A percentile compares a stretch with the other conserved stretches of the same genome.
Evolutionary conservation across 164 flowering plant genomes (phyloP).

Genomic region (Malania oleifera): DNA sequence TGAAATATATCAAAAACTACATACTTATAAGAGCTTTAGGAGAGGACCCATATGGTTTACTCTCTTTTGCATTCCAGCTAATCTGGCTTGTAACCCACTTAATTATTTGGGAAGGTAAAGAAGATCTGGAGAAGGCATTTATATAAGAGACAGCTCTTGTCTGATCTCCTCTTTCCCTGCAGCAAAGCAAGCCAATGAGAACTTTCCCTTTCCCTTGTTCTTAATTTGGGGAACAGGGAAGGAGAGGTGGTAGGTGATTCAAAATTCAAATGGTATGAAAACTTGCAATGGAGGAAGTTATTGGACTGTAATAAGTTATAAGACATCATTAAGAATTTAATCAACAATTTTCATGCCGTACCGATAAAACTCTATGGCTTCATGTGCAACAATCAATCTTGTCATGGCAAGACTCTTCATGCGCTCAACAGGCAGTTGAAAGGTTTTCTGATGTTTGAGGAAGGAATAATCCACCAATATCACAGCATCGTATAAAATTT

Average conservation of each 20-base stretch:
- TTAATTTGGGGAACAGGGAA: no score
- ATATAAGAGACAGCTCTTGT: slow-evolving; percentile 42
- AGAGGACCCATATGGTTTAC: slow-evolving; percentile 33
- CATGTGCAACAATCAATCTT: slow-evolving; percentile 44
- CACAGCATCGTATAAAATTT: slow-evolving; percentile 57
- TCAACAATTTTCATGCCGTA: slow-evolving; percentile 8
- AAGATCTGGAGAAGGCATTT: slow-evolving; percentile 52
- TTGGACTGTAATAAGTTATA: no score
- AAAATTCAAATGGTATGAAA: no score
- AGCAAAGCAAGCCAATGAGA: slow-evolving; percentile 16
- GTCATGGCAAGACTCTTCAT: slow-evolving; percentile 33
- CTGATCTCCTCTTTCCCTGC: slow-evolving; percentile 52
- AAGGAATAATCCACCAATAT: slow-evolving; percentile 64
- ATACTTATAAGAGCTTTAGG: slow-evolving; percentile 61
- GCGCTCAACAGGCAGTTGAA: slow-evolving; percentile 22
- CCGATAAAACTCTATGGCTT: slow-evolving; percentile 52
- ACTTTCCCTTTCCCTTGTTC: neutral
- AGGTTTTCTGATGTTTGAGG: slow-evolving; percentile 31
- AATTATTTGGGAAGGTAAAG: slow-evolving; percentile 33
- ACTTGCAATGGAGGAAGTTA: neutral
- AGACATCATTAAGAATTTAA: neutral
- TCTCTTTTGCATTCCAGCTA: slow-evolving; percentile 24
- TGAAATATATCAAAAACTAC: slow-evolving; percentile 11
- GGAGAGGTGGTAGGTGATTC: no score
- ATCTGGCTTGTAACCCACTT: slow-evolving; percentile 33